Conservation (phyloP, 2,329 filamentous ascomycete genomes). For the Xylaria sp. region DNA sequence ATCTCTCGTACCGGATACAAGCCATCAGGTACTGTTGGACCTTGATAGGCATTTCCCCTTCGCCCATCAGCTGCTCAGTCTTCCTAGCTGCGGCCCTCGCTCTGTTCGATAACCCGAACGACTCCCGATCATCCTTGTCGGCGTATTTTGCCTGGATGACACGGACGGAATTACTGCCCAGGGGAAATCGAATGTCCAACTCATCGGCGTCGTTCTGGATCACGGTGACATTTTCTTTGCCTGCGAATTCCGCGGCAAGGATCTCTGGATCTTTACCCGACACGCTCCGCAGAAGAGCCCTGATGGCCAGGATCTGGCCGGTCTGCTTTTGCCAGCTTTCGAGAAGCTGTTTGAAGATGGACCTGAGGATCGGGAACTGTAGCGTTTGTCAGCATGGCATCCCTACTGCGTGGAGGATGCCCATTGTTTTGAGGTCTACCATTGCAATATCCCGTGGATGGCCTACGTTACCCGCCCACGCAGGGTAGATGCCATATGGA, state of each 20-base stretch:
- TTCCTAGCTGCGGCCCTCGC: not conserved
- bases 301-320: not conserved
- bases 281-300: not conserved
- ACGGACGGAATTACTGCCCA: constrained; percentile 2
- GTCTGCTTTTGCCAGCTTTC: not conserved
- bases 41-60: not conserved
- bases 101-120: not conserved
- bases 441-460: constrained; percentile 9
- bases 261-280: not conserved
- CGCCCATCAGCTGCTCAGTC: not conserved
- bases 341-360: not conserved
- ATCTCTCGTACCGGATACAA: not conserved
- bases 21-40: constrained; percentile 12
- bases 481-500: constrained; percentile 8
- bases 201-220: not conserved
- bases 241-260: not conserved
- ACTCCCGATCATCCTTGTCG: constrained; percentile 3
- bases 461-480: constrained; percentile 17
- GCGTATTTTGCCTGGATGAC: constrained; percentile 13
- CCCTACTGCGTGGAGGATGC: not conserved
- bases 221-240: not conserved
- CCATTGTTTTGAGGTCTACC: constrained; percentile 1
- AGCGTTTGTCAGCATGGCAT: not conserved
- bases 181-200: not conserved
- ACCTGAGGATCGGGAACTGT: not conserved